A percentile compares a stretch with the other conserved stretches of the same genome.
phyloP scores from a whole-genome alignment of 2,329 filamentous ascomycete species.

The Ilyonectria destructans region DNA sequence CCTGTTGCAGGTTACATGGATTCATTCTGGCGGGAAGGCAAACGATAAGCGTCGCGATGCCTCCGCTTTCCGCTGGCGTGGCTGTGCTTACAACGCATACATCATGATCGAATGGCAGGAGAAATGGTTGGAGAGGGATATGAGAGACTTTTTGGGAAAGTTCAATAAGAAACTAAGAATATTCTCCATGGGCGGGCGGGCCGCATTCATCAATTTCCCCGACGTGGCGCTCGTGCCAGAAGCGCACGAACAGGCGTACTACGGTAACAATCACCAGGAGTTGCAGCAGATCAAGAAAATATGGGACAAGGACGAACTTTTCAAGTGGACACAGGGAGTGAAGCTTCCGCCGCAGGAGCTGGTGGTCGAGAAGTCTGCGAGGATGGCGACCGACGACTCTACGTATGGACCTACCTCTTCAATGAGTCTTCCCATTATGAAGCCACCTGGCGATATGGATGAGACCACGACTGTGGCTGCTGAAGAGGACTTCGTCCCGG shows the following conservation, averaged over 20 bases:
- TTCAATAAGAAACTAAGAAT: slow-evolving; percentile 44
- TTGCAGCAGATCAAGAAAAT: slow-evolving; percentile 48
- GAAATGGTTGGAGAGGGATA: slow-evolving; percentile 52
- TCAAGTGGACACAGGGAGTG: slow-evolving; percentile 49
- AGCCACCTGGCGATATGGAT: neutral
- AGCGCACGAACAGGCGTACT: slow-evolving; percentile 51
- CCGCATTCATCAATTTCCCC: slow-evolving; percentile 53
- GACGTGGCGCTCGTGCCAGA: slow-evolving; percentile 31
- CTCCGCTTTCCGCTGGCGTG: slow-evolving; percentile 54
- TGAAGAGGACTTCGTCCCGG: neutral
- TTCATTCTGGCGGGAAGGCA: slow-evolving; percentile 48
- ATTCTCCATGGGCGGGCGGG: slow-evolving; percentile 41
- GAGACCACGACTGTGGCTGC: neutral
- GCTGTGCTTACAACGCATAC: slow-evolving; percentile 48
- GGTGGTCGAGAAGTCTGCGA: neutral
- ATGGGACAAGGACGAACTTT: slow-evolving; percentile 50
- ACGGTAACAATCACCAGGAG: slow-evolving; percentile 46
- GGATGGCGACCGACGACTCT: no score
- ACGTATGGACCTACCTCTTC: neutral
- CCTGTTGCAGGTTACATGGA: slow-evolving; percentile 47
- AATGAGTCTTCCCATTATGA: neutral
- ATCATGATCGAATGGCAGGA: slow-evolving; percentile 52
- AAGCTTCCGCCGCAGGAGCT: slow-evolving; percentile 21
- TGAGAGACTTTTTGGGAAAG: slow-evolving; percentile 41
- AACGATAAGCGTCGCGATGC: neutral